Base-by-base conservation (phyloP, 345 rosid species). In the Clausena lansium region DNA sequence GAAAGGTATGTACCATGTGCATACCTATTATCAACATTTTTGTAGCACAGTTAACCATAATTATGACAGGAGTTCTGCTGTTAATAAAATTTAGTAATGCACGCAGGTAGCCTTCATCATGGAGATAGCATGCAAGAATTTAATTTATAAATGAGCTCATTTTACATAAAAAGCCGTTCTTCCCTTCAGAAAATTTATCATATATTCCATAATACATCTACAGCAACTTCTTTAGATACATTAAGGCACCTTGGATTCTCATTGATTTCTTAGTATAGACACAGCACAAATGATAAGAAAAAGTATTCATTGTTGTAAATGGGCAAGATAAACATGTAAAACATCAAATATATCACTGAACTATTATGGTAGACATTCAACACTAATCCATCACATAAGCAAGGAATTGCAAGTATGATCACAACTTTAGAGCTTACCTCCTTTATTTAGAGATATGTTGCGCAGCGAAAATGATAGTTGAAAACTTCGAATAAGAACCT, bases 401-500 rank as follows among this genome's bases (percentile, higher is more conserved):
- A 9, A 22, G 50, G 41, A 17, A 64, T 65, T 65, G 70, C 27
- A 69, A 47, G 22, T 13, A 57, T 45, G 17, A 84, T 38, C 36
- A 67, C 9, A 80, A 27, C 20, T 54, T 47, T 67, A 64, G 65
- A 84, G 67, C 86, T 87, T 76, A 96, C 99, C 97, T 86, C 83
- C 96, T 86, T 87, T 89, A 55, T 78, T 85, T 36, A 92, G 88
- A 84, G 98, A 90, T 73, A 93, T 83, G 79, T 90, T 84, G 77
- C 93, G 92, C 87, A 96, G 83, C 71, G 99, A 91, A 85, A 94
- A 90, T 64, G 97, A 98, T 65, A 94, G 91, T 84, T 96, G 99
- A 83, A 92, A 92, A 79, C 98, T 92, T 80, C 94, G 91, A 74
- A 88, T 84, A 76, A 96, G 86, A 69, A 85, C 87, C 73, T 96